Percentiles rank a stretch among this genome's conserved stretches.
phyloP scores from a whole-genome alignment of 495 filamentous ascomycete genomes.

The Neurospora tetrasperma region DNA sequence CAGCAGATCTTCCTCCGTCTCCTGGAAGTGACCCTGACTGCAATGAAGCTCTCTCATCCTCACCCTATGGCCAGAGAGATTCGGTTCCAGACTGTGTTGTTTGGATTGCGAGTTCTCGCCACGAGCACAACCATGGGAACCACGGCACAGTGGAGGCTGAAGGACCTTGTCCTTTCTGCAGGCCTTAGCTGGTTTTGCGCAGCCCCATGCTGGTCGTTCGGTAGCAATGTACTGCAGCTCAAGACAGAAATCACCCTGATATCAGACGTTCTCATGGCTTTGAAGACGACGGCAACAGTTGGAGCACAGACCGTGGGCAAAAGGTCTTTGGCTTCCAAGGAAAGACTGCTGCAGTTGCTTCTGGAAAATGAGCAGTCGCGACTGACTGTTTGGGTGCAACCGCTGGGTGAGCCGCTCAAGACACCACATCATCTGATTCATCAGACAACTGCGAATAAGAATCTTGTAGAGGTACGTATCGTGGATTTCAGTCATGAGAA shows the following conservation, averaged over 20 bases:
- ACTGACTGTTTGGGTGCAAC: constrained; percentile 82
- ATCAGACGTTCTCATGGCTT: constrained; percentile 55
- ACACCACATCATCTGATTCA: constrained; percentile 11
- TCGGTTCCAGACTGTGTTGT: constrained; percentile 75
- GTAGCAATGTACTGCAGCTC: constrained; percentile 83
- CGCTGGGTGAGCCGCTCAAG: constrained; percentile 52
- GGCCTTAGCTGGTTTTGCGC: constrained; percentile 80
- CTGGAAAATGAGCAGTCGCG: constrained; percentile 78
- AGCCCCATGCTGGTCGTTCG: constrained; percentile 86
- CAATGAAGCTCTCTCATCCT: constrained; percentile 53
- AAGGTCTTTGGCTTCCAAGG: constrained; percentile 63
- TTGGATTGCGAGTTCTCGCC: constrained; percentile 66
- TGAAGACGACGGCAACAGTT: constrained; percentile 48
- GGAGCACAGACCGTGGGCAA: constrained; percentile 43
- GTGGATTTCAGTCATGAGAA: background rate
- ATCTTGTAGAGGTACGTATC: constrained; percentile 40
- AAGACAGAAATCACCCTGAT: constrained; percentile 85
- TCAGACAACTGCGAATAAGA: constrained; percentile 25
- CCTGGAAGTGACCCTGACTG: constrained; percentile 61
- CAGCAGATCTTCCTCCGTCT: constrained; percentile 73
- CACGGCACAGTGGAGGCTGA: constrained; percentile 60
- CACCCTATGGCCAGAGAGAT: constrained; percentile 88
- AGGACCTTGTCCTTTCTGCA: constrained; percentile 78
- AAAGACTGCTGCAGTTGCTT: constrained; percentile 66
- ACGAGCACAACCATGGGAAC: constrained; percentile 53